Conservation (phyloP, 371 early-diverging fungal species). For the Umbelopsis sp. region DNA sequence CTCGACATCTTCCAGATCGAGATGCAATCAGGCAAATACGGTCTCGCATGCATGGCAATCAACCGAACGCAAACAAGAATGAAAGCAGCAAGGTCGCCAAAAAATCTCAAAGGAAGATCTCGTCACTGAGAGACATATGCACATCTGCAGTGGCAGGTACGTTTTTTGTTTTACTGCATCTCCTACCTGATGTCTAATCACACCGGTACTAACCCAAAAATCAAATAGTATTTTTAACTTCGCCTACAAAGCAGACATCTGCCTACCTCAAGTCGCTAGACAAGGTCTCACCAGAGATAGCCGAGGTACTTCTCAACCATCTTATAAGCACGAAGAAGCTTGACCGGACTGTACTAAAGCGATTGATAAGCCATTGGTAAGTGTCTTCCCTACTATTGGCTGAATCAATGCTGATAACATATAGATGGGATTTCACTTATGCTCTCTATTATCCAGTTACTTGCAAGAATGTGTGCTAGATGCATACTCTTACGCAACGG, state of each 20-base stretch:
- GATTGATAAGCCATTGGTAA: slow-evolving; percentile 42
- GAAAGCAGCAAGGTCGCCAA: background rate
- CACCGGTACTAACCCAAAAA: background rate
- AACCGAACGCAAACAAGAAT: background rate
- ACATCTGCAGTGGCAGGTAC: slow-evolving; percentile 34
- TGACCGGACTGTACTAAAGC: slow-evolving; percentile 31
- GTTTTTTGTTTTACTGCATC: background rate
- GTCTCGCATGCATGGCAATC: slow-evolving; percentile 16
- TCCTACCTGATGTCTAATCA: background rate
- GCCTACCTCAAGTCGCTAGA: slow-evolving; percentile 23
- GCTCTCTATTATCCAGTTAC: slow-evolving; percentile 25
- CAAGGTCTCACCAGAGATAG: slow-evolving; percentile 33
- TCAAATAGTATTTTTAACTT: slow-evolving; percentile 29
- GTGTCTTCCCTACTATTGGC: background rate
- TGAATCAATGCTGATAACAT: no score
- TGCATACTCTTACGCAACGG: slow-evolving; percentile 44
- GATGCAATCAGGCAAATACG: background rate
- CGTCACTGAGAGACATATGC: slow-evolving; percentile 33
- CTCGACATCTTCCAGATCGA: background rate
- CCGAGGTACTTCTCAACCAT: slow-evolving; percentile 28
- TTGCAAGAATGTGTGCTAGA: slow-evolving; percentile 38
- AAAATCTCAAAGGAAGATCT: slow-evolving; percentile 19
- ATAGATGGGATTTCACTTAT: background rate
- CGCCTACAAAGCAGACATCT: slow-evolving; percentile 26
- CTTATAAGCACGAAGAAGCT: slow-evolving; percentile 31